A percentile compares a stretch with the other conserved stretches of the same genome.
Evolutionary conservation across 75 land plant genomes (phyloP).

Genomic region (Picea sitchensis): DNA sequence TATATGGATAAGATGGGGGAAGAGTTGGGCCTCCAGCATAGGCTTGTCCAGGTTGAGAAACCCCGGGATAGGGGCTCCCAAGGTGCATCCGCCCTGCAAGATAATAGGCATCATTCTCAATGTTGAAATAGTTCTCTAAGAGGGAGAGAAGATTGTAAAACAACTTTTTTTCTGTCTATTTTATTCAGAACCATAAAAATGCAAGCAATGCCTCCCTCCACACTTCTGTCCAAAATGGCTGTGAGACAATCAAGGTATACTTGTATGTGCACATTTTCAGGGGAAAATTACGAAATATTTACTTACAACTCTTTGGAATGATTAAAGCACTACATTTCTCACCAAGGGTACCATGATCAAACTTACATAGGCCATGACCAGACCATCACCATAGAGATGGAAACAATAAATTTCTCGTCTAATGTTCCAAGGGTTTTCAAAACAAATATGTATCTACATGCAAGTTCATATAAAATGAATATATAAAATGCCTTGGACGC

Average conservation of each 20-base stretch:
- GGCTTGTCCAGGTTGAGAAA: slow-evolving; percentile 10
- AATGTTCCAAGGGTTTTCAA: not conserved
- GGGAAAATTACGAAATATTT: not conserved
- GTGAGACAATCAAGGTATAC: not conserved
- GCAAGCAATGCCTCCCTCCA: not conserved
- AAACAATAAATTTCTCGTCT: not conserved
- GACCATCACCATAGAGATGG: not conserved
- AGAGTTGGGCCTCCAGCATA: slow-evolving; percentile 7
- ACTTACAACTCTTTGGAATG: not conserved
- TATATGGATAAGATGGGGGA: slow-evolving; percentile 5
- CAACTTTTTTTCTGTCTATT: not conserved
- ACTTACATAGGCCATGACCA: not conserved
- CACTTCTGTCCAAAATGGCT: not conserved
- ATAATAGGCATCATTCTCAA: not conserved
- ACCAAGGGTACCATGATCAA: not conserved
- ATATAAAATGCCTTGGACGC: not conserved
- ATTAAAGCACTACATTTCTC: not conserved
- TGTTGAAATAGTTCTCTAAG: not conserved
- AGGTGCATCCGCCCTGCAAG: slow-evolving; percentile 8
- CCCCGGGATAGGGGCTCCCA: slow-evolving; percentile 8
- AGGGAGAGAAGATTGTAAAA: not conserved
- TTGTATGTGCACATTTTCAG: not conserved
- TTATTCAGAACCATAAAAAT: not conserved
- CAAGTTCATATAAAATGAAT: not conserved
- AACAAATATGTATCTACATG: not conserved